Conservation (phyloP, 345 rosid species). For the Pistacia vera region DNA sequence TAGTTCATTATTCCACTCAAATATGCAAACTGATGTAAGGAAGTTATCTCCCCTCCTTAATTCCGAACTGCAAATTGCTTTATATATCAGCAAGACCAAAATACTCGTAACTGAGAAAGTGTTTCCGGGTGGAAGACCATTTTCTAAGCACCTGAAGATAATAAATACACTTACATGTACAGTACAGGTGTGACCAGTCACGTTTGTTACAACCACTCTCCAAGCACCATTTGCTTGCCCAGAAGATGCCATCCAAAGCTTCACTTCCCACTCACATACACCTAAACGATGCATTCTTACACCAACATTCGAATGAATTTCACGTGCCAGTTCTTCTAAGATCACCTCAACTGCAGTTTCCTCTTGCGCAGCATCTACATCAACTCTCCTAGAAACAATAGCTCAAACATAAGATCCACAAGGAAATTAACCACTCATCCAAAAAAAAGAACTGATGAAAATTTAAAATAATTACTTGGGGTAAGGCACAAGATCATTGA, state of each 20-base stretch:
- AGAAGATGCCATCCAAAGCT: constrained; percentile 83
- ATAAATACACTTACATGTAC: constrained; percentile 67
- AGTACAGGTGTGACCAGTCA: constrained; percentile 93
- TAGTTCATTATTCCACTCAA: not conserved
- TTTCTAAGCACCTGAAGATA: not conserved
- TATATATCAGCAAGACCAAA: not conserved
- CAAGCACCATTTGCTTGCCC: constrained; percentile 95
- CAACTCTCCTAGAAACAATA: constrained; percentile 70
- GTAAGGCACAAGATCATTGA: constrained; percentile 87
- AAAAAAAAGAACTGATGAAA: constrained; percentile 10
- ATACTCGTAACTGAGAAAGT: not conserved
- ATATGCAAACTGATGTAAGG: constrained; percentile 6
- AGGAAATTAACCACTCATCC: not conserved
- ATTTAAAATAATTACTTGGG: constrained; percentile 56
- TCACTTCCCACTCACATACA: constrained; percentile 98
- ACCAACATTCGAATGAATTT: constrained; percentile 78
- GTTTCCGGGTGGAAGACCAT: not conserved
- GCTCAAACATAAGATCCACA: constrained; percentile 29
- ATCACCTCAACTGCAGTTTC: constrained; percentile 70
- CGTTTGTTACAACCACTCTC: constrained; percentile 87
- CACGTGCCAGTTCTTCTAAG: constrained; percentile 75
- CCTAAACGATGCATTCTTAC: constrained; percentile 91
- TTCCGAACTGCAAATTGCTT: not conserved
- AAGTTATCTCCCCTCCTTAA: not conserved
- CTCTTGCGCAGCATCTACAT: constrained; percentile 64